Conservation (phyloP, 306 rosid species). For the Geum urbanum region DNA sequence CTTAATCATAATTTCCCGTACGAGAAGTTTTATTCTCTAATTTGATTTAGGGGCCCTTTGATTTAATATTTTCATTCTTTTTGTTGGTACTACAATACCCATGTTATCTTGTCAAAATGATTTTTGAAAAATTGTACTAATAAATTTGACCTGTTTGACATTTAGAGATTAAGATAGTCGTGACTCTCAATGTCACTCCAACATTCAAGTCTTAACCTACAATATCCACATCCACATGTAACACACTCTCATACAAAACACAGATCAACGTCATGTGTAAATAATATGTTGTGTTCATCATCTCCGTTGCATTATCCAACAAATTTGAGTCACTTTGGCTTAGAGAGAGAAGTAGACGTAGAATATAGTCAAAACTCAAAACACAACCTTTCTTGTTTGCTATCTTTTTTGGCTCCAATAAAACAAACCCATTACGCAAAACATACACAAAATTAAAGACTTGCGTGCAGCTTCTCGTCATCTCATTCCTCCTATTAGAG, state of each 20-base stretch:
- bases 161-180: background rate
- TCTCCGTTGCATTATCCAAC: background rate
- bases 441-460: background rate
- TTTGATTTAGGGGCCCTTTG: background rate
- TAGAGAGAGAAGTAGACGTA: background rate
- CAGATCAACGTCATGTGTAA: background rate
- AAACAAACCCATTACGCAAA: too few relatives aligned
- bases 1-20: too few relatives aligned
- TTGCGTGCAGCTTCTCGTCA: background rate
- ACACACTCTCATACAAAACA: background rate
- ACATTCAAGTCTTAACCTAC: background rate
- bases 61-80: background rate
- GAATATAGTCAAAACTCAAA: background rate
- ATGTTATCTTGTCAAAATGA: background rate
- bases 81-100: background rate
- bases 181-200: constrained; percentile 3
- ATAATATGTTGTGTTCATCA: background rate
- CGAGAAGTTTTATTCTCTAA: too few relatives aligned
- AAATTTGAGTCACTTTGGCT: constrained; percentile 15
- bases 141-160: background rate
- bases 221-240: background rate
- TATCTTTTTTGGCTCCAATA: background rate
- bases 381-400: background rate
- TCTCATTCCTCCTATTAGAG: too few relatives aligned
- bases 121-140: background rate